Percentiles rank a stretch among this genome's conserved stretches.
These are phyloP conservation scores for Fragilariopsis cylindrus DNA, from an alignment of 108 stramenopile genomes.

Conservation along the genomic window DNA sequence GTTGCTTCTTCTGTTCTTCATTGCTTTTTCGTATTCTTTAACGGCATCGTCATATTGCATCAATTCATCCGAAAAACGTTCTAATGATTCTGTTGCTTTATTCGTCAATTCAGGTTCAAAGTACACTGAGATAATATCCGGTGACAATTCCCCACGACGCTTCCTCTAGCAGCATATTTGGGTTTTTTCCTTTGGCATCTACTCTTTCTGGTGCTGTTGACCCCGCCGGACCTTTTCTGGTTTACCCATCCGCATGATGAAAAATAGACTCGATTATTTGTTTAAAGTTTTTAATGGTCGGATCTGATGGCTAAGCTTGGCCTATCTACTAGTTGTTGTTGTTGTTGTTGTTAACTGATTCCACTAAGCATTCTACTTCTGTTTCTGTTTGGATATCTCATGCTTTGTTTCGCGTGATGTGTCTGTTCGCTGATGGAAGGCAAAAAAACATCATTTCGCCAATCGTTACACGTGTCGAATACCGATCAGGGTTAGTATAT, in stretches of 20 bases:
- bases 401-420: too few species aligned
- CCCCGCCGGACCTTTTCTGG: slow-evolving; percentile 32
- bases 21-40: slow-evolving; percentile 14
- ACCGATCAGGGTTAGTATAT: too few species aligned
- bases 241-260: slow-evolving; percentile 43
- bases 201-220: slow-evolving; percentile 2
- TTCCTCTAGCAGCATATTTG: slow-evolving; percentile 47
- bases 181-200: slow-evolving; percentile 33
- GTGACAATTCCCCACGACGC: slow-evolving; percentile 67
- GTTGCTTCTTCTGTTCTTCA: slow-evolving; percentile 14
- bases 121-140: slow-evolving; percentile 60
- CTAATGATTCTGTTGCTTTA: slow-evolving; percentile 46
- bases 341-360: too few species aligned
- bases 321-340: too few species aligned
- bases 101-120: slow-evolving; percentile 52
- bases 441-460: too few species aligned
- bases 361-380: too few species aligned
- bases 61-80: slow-evolving; percentile 57
- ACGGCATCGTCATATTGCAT: slow-evolving; percentile 43
- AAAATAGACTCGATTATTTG: slow-evolving; percentile 34
- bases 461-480: too few species aligned
- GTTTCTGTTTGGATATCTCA: too few species aligned
- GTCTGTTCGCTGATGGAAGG: too few species aligned
- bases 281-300: not conserved
- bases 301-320: too few species aligned